Evolutionary conservation across 257 asterid species (phyloP).

Genomic region (Leonotis leonurus): DNA sequence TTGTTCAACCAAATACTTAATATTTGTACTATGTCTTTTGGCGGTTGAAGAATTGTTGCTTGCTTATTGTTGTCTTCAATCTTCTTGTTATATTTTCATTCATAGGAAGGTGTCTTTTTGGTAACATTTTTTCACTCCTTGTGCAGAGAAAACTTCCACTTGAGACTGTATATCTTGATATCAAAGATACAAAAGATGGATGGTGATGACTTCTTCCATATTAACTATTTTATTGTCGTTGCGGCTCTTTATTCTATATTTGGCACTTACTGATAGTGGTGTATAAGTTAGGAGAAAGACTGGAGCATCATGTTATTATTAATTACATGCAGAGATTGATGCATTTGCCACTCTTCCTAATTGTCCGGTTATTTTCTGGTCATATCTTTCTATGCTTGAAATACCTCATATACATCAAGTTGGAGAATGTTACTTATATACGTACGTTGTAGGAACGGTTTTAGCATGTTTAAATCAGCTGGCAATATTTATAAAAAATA

Average conservation of each 20-base stretch:
- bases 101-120: not conserved
- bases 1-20: not conserved
- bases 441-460: not conserved
- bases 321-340: not conserved
- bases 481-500: not conserved
- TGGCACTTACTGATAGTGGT: not conserved
- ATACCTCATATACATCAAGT: not conserved
- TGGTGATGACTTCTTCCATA: conserved; percentile 36
- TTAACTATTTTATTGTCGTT: not conserved
- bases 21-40: not conserved
- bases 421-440: not conserved
- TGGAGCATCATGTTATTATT: not conserved
- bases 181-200: conserved; percentile 60
- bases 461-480: not conserved
- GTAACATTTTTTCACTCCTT: not conserved
- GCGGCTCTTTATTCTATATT: not conserved
- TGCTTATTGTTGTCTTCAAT: not conserved
- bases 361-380: not conserved
- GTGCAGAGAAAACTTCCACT: conserved; percentile 90
- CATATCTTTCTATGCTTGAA: not conserved
- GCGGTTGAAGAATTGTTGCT: not conserved
- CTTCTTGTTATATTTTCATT: not conserved
- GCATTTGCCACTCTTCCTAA: not conserved
- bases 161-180: conserved; percentile 63
- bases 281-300: not conserved